phyloP scores from a whole-genome alignment of 805 yeast genomes.

The Wickerhamomyces silvicola region DNA sequence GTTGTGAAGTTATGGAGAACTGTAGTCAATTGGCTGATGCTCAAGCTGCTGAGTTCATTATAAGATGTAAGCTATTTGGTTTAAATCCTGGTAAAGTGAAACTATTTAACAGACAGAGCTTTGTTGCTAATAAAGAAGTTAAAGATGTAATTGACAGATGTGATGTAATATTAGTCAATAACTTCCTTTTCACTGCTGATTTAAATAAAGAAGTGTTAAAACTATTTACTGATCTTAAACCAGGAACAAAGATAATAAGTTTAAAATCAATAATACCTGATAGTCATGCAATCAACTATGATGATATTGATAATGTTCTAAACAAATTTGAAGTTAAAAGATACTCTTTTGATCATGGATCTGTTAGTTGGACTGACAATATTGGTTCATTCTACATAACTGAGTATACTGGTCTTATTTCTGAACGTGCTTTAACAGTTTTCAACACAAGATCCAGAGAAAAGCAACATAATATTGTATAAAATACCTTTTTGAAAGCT shows the following conservation, averaged over 20 bases:
- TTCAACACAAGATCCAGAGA: constrained; percentile 21
- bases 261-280: constrained; percentile 75
- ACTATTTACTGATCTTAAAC: constrained; percentile 54
- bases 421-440: constrained; percentile 26
- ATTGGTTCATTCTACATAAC: constrained; percentile 76
- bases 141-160: constrained; percentile 47
- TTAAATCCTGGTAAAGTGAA: constrained; percentile 48
- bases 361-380: constrained; percentile 84
- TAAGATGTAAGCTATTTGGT: constrained; percentile 59
- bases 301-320: constrained; percentile 48
- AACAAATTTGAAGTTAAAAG: constrained; percentile 60
- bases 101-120: constrained; percentile 62
- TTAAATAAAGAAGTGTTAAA: constrained; percentile 63
- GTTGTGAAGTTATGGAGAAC: constrained; percentile 83
- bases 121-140: constrained; percentile 59
- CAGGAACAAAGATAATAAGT: constrained; percentile 75
- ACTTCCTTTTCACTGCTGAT: constrained; percentile 74
- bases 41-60: constrained; percentile 53
- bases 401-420: constrained; percentile 20
- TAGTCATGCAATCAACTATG: constrained; percentile 54
- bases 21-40: constrained; percentile 62
- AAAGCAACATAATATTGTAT: too few relatives aligned
- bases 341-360: constrained; percentile 55
- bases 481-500: too few relatives aligned
- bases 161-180: constrained; percentile 73